Evolutionary conservation across 2,329 filamentous ascomycete species (phyloP).

Genomic region (Colletotrichum orchidophilum): DNA sequence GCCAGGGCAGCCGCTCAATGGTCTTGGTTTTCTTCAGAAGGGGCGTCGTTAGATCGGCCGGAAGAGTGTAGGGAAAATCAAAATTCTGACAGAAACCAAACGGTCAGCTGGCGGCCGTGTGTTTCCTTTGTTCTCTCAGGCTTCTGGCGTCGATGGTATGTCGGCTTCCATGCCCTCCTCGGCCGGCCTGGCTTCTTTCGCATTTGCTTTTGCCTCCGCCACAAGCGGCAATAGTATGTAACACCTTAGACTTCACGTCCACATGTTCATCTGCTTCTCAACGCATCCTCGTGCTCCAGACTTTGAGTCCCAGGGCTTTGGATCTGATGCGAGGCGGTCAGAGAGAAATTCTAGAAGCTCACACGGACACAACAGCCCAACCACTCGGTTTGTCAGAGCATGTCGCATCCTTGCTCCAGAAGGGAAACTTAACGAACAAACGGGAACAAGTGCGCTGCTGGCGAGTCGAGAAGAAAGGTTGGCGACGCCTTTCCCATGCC

Average conservation of each 20-base stretch:
- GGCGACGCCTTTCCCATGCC: background rate
- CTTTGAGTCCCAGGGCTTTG: background rate
- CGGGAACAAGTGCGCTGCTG: background rate
- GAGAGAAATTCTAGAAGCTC: background rate
- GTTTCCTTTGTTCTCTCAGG: conserved; percentile 28
- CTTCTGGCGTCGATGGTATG: conserved; percentile 21
- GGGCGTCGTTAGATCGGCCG: background rate
- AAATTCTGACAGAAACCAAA: conserved; percentile 5
- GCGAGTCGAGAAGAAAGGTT: background rate
- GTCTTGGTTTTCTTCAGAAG: background rate
- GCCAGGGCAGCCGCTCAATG: background rate
- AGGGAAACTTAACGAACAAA: background rate
- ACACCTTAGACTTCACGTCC: conserved; percentile 8
- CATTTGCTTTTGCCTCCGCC: background rate
- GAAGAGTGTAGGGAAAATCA: background rate
- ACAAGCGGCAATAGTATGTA: background rate
- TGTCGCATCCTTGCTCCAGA: background rate
- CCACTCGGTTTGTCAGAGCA: background rate
- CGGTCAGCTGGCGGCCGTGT: background rate
- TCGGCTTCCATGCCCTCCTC: conserved; percentile 11
- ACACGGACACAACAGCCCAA: background rate
- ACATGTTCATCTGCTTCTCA: conserved; percentile 27
- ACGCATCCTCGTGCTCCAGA: background rate
- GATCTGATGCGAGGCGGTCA: background rate
- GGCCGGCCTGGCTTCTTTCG: background rate